Evolutionary conservation across 192 early-diverging fungal species (phyloP), one percentile per base, ranked within the genome.

Genomic region (Coemansia javaensis): DNA sequence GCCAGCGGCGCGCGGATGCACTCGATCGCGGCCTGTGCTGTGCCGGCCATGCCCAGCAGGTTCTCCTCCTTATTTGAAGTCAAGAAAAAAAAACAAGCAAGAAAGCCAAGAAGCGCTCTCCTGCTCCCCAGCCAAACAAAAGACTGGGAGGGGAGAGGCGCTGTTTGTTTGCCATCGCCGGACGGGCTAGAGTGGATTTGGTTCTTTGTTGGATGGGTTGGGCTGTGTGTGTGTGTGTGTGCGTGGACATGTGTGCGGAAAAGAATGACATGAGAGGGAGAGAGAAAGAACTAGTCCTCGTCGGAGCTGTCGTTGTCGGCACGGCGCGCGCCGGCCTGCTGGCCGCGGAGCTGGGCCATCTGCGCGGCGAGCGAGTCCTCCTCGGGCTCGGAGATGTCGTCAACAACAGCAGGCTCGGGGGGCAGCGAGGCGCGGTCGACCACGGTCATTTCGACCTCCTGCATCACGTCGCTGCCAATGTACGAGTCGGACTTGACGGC

Each of bases 361-460:
- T 95, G 93, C 7, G 91, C 94, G 18, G 93, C 93, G 59, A 98
- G 85, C 27, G 87, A 87, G 67, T 96, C 91, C 41, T 94, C 92
- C 42, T 94, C 96, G 25, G 94, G 93, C 54, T 97, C 96, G 14
- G 90, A 92, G 44, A 97, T 97, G 44, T 92, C 88, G 57, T 96
- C 94, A 31, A 94, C 91, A 5, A 84, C 45, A 5, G 53, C 45
- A 7, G 70, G 66, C 43, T 91, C 87, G 5, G 85, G 75, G 22
- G 92, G 87, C 25, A 89, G 79, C 22, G 77, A 78, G 9, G 89
- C 72, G 5, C 83, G 77, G 38, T 86, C 80, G 30, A 82, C 75
- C 8, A 93, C 88, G 6, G 66, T 77, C 78, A 97, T 75, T 33
- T 84, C 81, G 37, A 95, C 71, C 32, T 93, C 85, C 54, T 87